phyloP scores from a whole-genome alignment of 2,329 filamentous ascomycete species.

The Calonectria multiphialidica region DNA sequence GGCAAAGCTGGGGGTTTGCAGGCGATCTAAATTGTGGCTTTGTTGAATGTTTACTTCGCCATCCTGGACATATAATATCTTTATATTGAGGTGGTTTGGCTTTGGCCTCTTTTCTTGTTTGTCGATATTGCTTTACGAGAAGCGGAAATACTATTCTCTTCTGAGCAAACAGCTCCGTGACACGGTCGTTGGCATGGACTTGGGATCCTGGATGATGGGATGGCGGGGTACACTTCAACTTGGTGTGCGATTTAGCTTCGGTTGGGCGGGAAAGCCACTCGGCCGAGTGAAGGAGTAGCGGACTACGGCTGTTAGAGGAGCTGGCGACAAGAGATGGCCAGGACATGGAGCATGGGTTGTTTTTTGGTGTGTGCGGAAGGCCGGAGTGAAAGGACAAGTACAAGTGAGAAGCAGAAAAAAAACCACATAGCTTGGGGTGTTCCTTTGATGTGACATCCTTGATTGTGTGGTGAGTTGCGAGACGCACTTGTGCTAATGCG shows the following conservation, averaged over 20 bases:
- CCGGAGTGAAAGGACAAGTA: background rate
- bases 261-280: background rate
- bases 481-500: conserved; percentile 10
- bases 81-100: background rate
- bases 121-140: background rate
- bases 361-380: background rate
- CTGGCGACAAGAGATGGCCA: background rate
- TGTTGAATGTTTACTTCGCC: background rate
- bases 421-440: background rate
- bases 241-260: background rate
- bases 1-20: background rate
- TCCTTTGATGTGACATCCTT: background rate
- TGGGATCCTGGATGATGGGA: background rate
- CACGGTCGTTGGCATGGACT: background rate
- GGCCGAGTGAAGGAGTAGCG: background rate
- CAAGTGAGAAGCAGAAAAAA: background rate
- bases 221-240: background rate
- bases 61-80: background rate
- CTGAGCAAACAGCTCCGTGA: background rate
- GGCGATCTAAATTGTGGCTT: background rate
- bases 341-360: background rate
- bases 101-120: too few relatives aligned
- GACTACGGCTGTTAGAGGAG: background rate
- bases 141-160: background rate
- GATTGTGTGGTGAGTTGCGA: background rate